Percentiles rank a stretch among this genome's conserved stretches.
phyloP scores from a whole-genome alignment of 352 stramenopile genomes.

The Pythium aristosporum region DNA sequence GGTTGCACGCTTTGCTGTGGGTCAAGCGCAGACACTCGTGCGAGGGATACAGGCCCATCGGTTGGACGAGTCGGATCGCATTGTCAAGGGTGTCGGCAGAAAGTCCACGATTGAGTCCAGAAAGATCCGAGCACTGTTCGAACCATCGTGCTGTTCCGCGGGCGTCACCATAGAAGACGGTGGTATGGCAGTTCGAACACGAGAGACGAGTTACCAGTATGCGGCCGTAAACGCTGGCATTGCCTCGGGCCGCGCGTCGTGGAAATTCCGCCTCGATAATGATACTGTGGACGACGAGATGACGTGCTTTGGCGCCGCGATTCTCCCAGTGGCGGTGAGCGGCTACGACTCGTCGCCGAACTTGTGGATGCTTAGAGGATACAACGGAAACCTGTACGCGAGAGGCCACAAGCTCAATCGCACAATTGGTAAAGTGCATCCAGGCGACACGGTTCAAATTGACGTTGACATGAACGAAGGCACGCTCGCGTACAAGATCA shows the following conservation, averaged over 20 bases:
- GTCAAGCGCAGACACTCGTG: slow-evolving; percentile 43
- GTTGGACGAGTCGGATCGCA: slow-evolving; percentile 38
- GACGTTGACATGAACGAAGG: slow-evolving; percentile 88
- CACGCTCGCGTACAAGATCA: slow-evolving; percentile 88
- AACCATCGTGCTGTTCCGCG: slow-evolving; percentile 72
- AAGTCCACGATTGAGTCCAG: slow-evolving; percentile 57
- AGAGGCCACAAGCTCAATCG: slow-evolving; percentile 84
- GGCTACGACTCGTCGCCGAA: slow-evolving; percentile 90
- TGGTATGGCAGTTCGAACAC: slow-evolving; percentile 67
- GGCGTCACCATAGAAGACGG: slow-evolving; percentile 80
- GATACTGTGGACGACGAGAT: slow-evolving; percentile 91
- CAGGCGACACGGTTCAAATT: slow-evolving; percentile 84
- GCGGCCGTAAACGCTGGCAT: slow-evolving; percentile 81
- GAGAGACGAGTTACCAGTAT: slow-evolving; percentile 89
- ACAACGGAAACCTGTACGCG: slow-evolving; percentile 91
- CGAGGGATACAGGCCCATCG: slow-evolving; percentile 50
- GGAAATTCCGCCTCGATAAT: slow-evolving; percentile 87
- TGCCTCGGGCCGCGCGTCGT: slow-evolving; percentile 74
- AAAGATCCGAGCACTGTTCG: slow-evolving; percentile 75
- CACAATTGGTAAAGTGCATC: slow-evolving; percentile 88
- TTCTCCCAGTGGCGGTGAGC: slow-evolving; percentile 83
- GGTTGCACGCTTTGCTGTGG: slow-evolving; percentile 41
- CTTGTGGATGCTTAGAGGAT: slow-evolving; percentile 91
- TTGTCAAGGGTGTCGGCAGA: slow-evolving; percentile 37
- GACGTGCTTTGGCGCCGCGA: slow-evolving; percentile 90